A percentile compares a stretch with the other conserved stretches of the same genome.
phyloP scores from a whole-genome alignment of 805 yeast genomes.

The Cyberlindnera misumaiensis region DNA sequence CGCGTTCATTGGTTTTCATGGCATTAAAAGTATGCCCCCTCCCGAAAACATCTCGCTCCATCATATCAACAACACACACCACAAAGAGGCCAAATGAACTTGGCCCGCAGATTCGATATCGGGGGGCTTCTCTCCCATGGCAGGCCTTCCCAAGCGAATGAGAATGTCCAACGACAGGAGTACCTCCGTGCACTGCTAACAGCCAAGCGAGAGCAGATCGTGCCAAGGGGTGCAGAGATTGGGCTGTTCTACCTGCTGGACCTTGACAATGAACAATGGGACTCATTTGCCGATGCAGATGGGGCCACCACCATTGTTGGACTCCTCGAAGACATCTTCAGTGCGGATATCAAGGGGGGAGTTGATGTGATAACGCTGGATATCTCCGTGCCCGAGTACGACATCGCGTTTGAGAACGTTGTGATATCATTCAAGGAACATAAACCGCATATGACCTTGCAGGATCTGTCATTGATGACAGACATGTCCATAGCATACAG shows the following conservation, averaged over 20 bases:
- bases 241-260: not conserved
- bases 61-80: too few species aligned
- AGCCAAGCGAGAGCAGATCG: not conserved
- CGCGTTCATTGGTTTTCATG: too few species aligned
- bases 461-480: not conserved
- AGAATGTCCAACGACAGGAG: not conserved
- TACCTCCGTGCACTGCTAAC: too few species aligned
- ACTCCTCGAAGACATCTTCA: not conserved
- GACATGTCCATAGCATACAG: not conserved
- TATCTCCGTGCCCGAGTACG: not conserved
- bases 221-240: not conserved
- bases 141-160: not conserved
- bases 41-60: too few species aligned
- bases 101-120: not conserved
- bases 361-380: not conserved
- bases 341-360: not conserved
- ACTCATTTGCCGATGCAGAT: not conserved
- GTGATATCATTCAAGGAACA: not conserved
- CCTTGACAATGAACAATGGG: conserved; percentile 1
- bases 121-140: not conserved
- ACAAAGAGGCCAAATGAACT: too few species aligned
- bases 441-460: not conserved
- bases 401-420: not conserved
- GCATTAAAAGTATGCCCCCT: too few species aligned
- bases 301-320: not conserved